Conservation (phyloP, 257 asterid genomes). For the Solanum rostratum region DNA sequence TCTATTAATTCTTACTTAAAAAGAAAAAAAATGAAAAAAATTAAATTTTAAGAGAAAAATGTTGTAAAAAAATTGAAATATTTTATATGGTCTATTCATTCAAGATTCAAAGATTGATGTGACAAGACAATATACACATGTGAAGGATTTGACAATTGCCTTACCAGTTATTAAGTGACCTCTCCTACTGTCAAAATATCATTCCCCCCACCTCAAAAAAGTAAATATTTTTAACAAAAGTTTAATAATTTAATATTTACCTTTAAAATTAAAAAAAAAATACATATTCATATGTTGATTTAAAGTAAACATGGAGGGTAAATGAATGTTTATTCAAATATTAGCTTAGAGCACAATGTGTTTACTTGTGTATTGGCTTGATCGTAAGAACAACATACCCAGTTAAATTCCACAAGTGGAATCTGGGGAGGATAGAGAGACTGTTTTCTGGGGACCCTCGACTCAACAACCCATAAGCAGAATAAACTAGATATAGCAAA, state of each 20-base stretch:
- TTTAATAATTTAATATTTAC: neutral
- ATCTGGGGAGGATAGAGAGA: no score
- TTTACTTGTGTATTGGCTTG: neutral
- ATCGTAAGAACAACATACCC: no score
- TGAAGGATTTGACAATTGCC: slow-evolving; percentile 26
- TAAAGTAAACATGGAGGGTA: neutral
- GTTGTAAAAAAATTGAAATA: no score
- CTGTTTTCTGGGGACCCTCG: no score
- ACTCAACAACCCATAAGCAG: no score
- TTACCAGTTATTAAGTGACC: slow-evolving; percentile 14
- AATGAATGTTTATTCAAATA: no score
- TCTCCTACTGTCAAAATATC: slow-evolving; percentile 20
- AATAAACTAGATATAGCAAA: no score
- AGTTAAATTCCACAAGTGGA: no score
- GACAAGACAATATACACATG: slow-evolving; percentile 49
- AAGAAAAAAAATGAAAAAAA: neutral
- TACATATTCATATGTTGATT: neutral
- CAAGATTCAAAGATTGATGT: slow-evolving; percentile 18
- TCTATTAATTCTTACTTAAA: neutral
- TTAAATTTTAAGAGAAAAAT: neutral
- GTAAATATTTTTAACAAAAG: neutral
- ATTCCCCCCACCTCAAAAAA: neutral
- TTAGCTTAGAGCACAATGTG: neutral
- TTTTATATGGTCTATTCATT: neutral
- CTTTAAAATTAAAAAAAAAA: neutral